Base-by-base conservation (phyloP, 768 basidiomycete genomes). In the Boletus edulis region DNA sequence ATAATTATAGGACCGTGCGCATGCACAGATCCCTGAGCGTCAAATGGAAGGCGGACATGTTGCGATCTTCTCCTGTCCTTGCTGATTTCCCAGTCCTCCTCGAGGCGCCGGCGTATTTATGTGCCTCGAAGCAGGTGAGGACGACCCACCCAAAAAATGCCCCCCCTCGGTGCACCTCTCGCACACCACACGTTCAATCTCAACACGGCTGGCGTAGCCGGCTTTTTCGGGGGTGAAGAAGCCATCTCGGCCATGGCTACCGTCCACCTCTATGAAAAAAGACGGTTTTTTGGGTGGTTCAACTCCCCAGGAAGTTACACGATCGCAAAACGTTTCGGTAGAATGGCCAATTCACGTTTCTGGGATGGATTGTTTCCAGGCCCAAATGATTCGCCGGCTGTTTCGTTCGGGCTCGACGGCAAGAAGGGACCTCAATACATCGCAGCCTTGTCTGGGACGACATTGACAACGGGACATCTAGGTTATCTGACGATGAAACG, bases 221-320 rank as follows among this genome's bases (percentile, higher is more conserved):
- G 71, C 9, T 67, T 75, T 35, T 72, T 73, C 6, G 73, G 73
- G 3, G 71, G 72, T 6, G 61, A 75, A 18, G 73, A 73, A 49
- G 71, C 72, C n/a, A 60, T 74, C 34, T 57, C 68, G 10, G 71
- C 73, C 17, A 73, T 73, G 70, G 61, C 65, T 13, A 65, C 63
- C 7, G 69, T 73, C 29, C 67, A 72, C 42, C 40, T 73, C 7
- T 70, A 64, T 47, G 17, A 44, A 34, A 69, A 70, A 5, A 61
- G 70, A 49, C 65, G 60, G 18, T 75, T 63, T 65, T 55, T 74
- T 5, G 73, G 73, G 1, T 75, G 67, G 68, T 75, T 59, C 46
- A 73, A 73, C 24, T 68, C 72, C 7, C 73, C 73, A 0, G 72
- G 73, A 9, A 69, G 70, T 45, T 67, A 69, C 50, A 60, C 54